Evolutionary conservation across 208 protist species (phyloP), one percentile per base, ranked within the genome.

Genomic region (Strigomonas culicis): DNA sequence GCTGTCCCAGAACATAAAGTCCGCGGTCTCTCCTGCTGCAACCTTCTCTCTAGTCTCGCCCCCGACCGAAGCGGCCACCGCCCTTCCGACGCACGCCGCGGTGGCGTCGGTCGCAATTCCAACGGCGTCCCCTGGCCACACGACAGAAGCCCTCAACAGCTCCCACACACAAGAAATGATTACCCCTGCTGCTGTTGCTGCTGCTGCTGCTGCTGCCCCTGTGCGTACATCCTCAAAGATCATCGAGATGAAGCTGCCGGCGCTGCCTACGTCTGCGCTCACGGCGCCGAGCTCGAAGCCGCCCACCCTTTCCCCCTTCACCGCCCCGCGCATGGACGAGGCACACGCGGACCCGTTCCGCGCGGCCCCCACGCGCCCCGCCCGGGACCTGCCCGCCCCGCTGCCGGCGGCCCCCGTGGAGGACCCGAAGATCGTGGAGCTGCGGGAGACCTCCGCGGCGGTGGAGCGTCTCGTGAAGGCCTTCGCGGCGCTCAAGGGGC

Each of bases 401-500:
- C n/a, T 17, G 17, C 49, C 13, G 27, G 13, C 3, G 11, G 24
- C 30, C 8, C 28, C 22, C 8, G 17, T 34, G 24, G 74, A 75
- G 43, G 69, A 86, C 50, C 46, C 70, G 1, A 78, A 76, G 41
- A 51, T 88, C 32, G 66, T 75, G 7, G 79, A 91, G 63, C 77
- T 95, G 44, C 76, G 84, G 1, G 89, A 92, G 58, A 90, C 86
- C 2, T 90, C 86, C 0, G 85, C 91, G 68, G 89, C 89, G 27
- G 89, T 95, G 59, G 89, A 95, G 46, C 74, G 84, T 6, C 70
- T 95, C 10, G 86, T 95, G 44, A 73, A 75, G 24, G 86, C 89
- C 30, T 95, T 95, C 62, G 89, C 86, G 7, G 53, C 75, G 30
- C 68, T 95, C 65, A 64, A 84, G 62, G 81, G 86, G 21, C 73